Evolutionary conservation across 108 stramenopile species (phyloP), one percentile per base, ranked within the genome.

Genomic region (Cyclostephanos invisitatus): DNA sequence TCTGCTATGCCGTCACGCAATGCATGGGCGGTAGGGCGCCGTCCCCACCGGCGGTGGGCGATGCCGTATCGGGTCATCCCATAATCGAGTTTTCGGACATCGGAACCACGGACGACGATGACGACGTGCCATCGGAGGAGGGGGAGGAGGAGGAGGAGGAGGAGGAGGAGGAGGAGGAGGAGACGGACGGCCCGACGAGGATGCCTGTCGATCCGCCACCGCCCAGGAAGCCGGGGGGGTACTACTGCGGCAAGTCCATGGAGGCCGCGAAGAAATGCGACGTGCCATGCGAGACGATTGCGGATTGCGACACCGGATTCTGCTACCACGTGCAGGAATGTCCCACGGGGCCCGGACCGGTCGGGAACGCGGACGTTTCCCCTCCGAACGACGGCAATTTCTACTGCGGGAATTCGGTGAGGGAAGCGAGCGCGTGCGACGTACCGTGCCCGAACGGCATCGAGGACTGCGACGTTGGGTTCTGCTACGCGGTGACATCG

Each of bases 401-500:
- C 40, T 40, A 40, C 40, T 40, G 40, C 40, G 40, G 40, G 5
- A 40, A 8, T 11, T 40, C 40, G 10, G 10, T 40, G 3, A 38
- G 14, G 32, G 65, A 66, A 4, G 73, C 73, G 32, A 47, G 48
- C 12, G 22, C 28, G 29, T 74, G 73, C 65, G 56, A 61, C 1
- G 3, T 20, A 8, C 65, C 73, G 2, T 74, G 73, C 27, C 73
- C 73, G 5, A 47, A 57, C 32, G 73, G 73, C 15, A 64, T 65
- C 32, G 35, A 57, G 36, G 64, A 74, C 25, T 74, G 73, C 27
- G 37, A 20, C 36, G 27, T 38, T 6, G 64, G 64, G 3, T 74
- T 74, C 61, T 74, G 73, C 40, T 74, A 74, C 21, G 65, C 73
- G 2, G 73, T 74, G 28, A 49, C 65, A n/a, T 21, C 55, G 56